Base-by-base conservation (phyloP, 1,139 yeast species). In the Kodamaea ohmeri region DNA sequence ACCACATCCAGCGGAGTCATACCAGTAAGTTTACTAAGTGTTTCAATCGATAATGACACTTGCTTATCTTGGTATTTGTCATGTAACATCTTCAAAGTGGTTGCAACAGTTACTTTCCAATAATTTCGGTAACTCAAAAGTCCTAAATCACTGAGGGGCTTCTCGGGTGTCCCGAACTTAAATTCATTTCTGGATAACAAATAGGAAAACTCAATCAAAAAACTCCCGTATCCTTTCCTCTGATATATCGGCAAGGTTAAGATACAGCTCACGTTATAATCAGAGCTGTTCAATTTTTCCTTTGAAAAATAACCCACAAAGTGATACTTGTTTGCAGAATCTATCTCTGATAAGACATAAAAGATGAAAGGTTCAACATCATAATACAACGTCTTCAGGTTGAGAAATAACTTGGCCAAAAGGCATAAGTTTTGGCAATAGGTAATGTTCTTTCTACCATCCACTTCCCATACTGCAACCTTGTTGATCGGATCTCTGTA, bases 351-450 rank as follows among this genome's bases (percentile, higher is more conserved):
- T 39, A 92, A 63, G 2, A 89, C 79, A 60, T 92, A 92, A 55
- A 92, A 92, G 55, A 86, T 73, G 52, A 92, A 92, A 1, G 97
- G 97, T 54, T 90, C 97, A 27, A 92, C 97, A 53, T 90, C 97
- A 56, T 89, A 89, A 55, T 89, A 89, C 35, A 92, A 66, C 0
- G 97, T 89, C 55, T 92, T 92, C 6, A 96, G 87, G 60, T 89
- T 89, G 36, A 92, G 69, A 52, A 90, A 92, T 42, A 90, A 65
- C 56, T 92, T 92, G 2, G 97, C 96, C 46, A 92, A 61, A 33
- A 92, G 67, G 63, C 98, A 92, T 39, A 92, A 63, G 56, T 88
- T 89, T 56, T 89, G 96, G 59, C 97, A 90, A 58, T 85, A 92
- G 50, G 72, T 67, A 19, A 84, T 81, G 50, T 85, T 82, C 48